Conservation (phyloP, 352 stramenopile genomes). For the Plasmopara viticola region DNA sequence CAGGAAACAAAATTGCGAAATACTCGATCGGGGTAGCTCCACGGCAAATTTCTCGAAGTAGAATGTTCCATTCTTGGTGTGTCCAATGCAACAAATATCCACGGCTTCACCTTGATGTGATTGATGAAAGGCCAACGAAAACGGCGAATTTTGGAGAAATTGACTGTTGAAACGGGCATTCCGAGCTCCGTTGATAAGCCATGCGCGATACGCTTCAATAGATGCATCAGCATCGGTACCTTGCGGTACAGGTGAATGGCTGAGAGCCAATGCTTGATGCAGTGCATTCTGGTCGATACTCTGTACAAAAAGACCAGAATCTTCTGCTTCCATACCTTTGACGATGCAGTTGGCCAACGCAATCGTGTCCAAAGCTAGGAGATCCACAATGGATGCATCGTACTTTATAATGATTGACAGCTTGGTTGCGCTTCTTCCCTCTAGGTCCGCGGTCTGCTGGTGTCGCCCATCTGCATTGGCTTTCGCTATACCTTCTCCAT, state of each 20-base stretch:
- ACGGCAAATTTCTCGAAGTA: background rate
- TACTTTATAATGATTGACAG: no score
- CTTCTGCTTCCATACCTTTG: background rate
- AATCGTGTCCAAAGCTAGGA: no score
- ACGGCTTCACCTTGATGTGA: background rate
- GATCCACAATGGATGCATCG: no score
- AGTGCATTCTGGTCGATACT: background rate
- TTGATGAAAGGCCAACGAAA: constrained; percentile 1
- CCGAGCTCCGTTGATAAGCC: background rate
- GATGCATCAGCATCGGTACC: background rate
- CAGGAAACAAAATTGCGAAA: background rate
- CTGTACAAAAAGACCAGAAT: background rate
- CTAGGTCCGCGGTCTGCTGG: no score
- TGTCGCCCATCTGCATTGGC: no score
- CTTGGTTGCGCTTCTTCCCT: no score
- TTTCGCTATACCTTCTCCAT: no score
- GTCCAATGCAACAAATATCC: background rate
- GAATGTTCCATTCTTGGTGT: background rate
- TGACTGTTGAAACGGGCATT: background rate
- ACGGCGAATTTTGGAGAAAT: background rate
- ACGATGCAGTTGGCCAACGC: background rate
- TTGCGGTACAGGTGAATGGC: background rate
- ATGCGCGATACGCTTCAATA: background rate
- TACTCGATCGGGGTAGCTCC: background rate
- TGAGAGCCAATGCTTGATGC: background rate